Evolutionary conservation across 208 protist genomes (phyloP), one percentile per base, ranked within the genome.

Genomic region (Borovskyia barvae): DNA sequence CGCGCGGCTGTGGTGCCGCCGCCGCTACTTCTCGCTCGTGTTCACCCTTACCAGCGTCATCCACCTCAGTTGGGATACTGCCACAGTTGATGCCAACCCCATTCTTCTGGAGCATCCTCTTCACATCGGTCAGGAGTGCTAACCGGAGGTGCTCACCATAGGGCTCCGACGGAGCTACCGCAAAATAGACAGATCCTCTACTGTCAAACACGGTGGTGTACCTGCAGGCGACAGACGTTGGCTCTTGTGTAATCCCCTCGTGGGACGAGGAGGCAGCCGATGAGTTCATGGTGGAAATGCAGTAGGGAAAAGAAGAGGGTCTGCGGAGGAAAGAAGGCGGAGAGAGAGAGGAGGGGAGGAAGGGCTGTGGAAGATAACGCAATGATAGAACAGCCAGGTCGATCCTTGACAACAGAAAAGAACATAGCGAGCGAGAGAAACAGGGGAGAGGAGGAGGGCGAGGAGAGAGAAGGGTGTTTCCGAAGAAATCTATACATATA

Each of bases 131-230:
- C 3, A 2, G 7, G 48, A 76, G 14, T n/a, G 58, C 43, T 3
- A 1, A 9, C 1, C 26, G 5, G 0, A 66, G 40, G 2, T 36
- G 9, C 8, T 39, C 40, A 19, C 37, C 33, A 46, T 63, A 66
- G 1, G 28, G 50, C 2, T 28, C 30, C 7, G 7, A 29, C 1
- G 70, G 57, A 5, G 70, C 70, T 0, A 76, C 45, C 0, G 70
- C 52, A 39, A 62, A 71, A 52, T 58, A 71, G 29, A 39, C 51
- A 6, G 55, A 41, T 1, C 46, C 62, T 4, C 17, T 46, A 24
- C 49, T 62, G 17, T 22, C 32, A 7, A 76, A 41, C 25, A 63
- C 53, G 0, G 65, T 45, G 5, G 53, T 53, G 52, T 71, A 71
- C 19, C 24, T 22, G 40, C 70, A 76, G 36, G 20, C 22, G 22